A percentile compares a stretch with the other conserved stretches of the same genome.
Evolutionary conservation across 345 rosid genomes (phyloP).

Genomic region (Corchorus capsularis): DNA sequence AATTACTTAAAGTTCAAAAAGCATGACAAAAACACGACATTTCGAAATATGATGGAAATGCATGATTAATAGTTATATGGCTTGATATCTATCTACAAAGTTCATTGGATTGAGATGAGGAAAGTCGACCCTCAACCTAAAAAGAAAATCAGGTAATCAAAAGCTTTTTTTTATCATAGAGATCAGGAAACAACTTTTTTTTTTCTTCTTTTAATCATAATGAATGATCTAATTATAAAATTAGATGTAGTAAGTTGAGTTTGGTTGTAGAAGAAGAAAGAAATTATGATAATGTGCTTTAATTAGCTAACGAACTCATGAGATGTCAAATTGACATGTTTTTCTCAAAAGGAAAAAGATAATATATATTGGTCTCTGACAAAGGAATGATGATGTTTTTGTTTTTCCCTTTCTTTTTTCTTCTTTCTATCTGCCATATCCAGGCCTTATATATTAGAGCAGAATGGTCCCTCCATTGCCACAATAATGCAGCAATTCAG

Average conservation of each 20-base stretch:
- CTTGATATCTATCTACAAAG: not conserved
- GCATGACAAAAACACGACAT: no score
- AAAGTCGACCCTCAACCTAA: not conserved
- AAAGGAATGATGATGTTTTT: not conserved
- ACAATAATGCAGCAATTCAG: not conserved
- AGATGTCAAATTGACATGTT: not conserved
- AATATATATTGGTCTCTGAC: not conserved
- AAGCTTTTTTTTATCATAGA: not conserved
- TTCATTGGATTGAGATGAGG: not conserved
- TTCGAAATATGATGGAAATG: no score
- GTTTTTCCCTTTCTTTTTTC: not conserved
- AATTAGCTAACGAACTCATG: not conserved
- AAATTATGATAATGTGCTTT: not conserved
- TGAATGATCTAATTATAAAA: no score
- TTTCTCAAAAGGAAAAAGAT: not conserved
- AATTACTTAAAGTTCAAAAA: no score
- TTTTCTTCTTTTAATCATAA: no score
- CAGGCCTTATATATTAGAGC: no score
- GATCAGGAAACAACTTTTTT: no score
- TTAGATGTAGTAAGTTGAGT: no score
- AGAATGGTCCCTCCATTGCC: slow-evolving; percentile 2
- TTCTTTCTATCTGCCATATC: not conserved
- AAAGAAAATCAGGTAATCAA: not conserved
- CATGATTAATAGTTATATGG: no score
- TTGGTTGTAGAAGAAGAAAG: no score